Percentiles rank a stretch among this genome's conserved stretches.
phyloP scores from a whole-genome alignment of 2,329 filamentous ascomycete species.

The Colletotrichum tofieldiae region DNA sequence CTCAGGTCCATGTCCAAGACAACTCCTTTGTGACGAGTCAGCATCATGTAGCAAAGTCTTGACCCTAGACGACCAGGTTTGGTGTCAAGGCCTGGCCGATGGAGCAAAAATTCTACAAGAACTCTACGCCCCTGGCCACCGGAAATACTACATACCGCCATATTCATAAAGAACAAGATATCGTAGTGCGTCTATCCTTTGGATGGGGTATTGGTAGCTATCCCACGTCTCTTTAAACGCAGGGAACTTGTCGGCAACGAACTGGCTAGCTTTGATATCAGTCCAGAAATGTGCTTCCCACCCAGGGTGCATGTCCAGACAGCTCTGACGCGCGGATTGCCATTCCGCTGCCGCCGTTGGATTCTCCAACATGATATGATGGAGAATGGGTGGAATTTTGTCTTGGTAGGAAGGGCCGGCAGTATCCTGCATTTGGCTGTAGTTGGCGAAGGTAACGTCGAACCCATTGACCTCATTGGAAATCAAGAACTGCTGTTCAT shows the following conservation, averaged over 20 bases:
- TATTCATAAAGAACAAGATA: conserved; percentile 82
- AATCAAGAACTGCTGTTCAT: conserved; percentile 49
- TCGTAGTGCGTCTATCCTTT: conserved; percentile 80
- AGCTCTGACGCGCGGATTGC: conserved; percentile 51
- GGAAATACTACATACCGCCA: conserved; percentile 63
- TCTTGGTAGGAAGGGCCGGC: conserved; percentile 49
- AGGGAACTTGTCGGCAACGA: conserved; percentile 78
- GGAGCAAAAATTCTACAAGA: not conserved
- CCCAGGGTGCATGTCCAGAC: conserved; percentile 52
- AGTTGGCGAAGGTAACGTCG: conserved; percentile 54
- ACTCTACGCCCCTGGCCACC: not conserved
- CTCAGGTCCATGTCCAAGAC: conserved; percentile 57
- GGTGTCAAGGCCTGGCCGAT: not conserved
- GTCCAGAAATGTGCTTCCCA: conserved; percentile 70
- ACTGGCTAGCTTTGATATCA: conserved; percentile 75
- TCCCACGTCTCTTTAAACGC: conserved; percentile 82
- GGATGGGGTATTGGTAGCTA: conserved; percentile 79
- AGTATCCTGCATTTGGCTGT: conserved; percentile 49
- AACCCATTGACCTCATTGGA: conserved; percentile 49
- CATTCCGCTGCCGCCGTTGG: conserved; percentile 47
- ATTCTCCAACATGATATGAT: conserved; percentile 53
- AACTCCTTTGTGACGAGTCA: not conserved
- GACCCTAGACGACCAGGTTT: not conserved
- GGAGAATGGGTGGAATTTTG: conserved; percentile 53
- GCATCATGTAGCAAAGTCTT: not conserved